phyloP scores from a whole-genome alignment of 176 grass and related monocot species.

The Puccinellia tenuiflora region DNA sequence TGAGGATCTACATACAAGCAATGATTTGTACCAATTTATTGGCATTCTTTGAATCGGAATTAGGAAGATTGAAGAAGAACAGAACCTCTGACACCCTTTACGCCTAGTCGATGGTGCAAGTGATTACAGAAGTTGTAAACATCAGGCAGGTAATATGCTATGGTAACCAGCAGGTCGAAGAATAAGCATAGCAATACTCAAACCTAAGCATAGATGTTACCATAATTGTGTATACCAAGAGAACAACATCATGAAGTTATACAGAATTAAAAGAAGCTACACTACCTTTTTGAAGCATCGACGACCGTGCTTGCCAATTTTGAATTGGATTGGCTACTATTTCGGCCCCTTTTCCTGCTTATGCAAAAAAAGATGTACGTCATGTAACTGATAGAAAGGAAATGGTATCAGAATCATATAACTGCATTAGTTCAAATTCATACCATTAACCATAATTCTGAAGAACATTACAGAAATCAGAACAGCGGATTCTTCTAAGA shows the following conservation, averaged over 20 bases:
- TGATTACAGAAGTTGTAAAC: constrained; percentile 2
- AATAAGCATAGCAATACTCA: not conserved
- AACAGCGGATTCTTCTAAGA: not conserved
- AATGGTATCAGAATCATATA: not conserved
- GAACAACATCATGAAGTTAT: constrained; percentile 6
- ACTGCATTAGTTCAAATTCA: not conserved
- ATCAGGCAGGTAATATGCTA: not conserved
- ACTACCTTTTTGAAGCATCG: constrained; percentile 57
- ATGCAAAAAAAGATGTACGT: constrained; percentile 4
- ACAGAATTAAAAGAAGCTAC: not conserved
- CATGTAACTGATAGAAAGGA: constrained; percentile 2
- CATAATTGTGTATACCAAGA: not conserved
- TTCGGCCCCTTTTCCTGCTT: constrained; percentile 56
- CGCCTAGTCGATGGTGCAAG: not conserved
- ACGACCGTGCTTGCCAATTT: constrained; percentile 26
- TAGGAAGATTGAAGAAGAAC: not conserved
- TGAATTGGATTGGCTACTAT: constrained; percentile 29
- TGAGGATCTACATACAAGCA: not conserved
- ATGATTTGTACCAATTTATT: not conserved
- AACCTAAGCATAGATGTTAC: not conserved
- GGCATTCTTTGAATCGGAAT: not conserved
- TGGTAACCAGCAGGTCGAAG: not conserved
- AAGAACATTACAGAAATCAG: not conserved
- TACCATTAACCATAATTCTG: not conserved
- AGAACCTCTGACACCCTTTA: not conserved